Base-by-base conservation (phyloP, 495 filamentous ascomycete genomes). In the Hyaloscypha hepaticicola region DNA sequence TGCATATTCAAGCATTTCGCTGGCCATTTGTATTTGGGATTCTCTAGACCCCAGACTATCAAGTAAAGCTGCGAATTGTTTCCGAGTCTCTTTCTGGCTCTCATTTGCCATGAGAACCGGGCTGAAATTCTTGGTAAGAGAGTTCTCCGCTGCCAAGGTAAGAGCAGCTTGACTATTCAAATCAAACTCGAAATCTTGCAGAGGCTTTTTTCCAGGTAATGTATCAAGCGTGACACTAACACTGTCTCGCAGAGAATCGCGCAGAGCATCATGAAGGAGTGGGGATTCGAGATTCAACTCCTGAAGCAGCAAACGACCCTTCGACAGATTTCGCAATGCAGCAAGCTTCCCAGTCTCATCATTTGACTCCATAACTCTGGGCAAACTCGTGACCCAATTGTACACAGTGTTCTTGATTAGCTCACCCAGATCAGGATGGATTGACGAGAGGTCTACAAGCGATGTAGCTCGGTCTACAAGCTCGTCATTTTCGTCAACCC, bases 291-390 rank as follows among this genome's bases (percentile, higher is more conserved):
- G 77, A 29, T 85, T 83, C 29, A 89, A 74, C 16, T 85, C 81
- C 5, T 81, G 82, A 4, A 96, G 77, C 8, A 96, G 72, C n/a
- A 84, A 79, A 63, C 88, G 90, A 0, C 90, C 87, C 48, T 87
- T 85, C 5, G 87, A 86, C 49, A 98, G 84, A 65, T 90, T 88
- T 33, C 83, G 79, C 57, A 97, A 84, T 22, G 85, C 87, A 69
- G 83, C 82, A 48, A 86, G 80, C 71, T 95, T 96, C 33, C 85
- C 76, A 8, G 76, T 81, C 66, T 97, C 92, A 61, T 99, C 94
- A 61, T 86, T 90, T 26, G 87, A 85, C 72, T 93, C 90, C 85
- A 97, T 95, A 12, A 90, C 75, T 41, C 92, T 82, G 3, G 96
- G 90, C 28, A 98, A 83, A 21, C 89, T 83, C 2, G 85, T 83